These are phyloP conservation scores for Populus trichocarpa DNA, from an alignment of 441 rosid genomes.

Conservation along the genomic window DNA sequence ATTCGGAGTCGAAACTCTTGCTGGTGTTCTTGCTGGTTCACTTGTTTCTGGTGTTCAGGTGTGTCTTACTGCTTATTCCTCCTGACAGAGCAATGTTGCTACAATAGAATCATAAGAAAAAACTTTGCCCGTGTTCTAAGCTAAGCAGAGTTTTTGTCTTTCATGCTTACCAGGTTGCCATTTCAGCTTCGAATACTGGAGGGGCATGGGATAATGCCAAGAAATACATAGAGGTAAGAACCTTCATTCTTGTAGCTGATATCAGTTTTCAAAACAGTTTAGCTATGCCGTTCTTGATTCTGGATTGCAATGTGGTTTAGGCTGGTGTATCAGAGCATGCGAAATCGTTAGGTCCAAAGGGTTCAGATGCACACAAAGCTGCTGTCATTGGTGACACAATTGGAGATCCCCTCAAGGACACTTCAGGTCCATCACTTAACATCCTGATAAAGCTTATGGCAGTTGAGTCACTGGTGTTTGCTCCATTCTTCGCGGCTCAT, in stretches of 20 bases:
- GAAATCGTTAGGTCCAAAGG: conserved; percentile 66
- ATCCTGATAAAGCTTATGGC: conserved; percentile 85
- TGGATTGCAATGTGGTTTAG: conserved; percentile 19
- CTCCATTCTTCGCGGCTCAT: conserved; percentile 74
- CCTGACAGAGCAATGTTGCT: not conserved
- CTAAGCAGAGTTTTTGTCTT: not conserved
- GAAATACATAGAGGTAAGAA: conserved; percentile 41
- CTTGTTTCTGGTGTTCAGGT: conserved; percentile 77
- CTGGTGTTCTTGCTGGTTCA: conserved; percentile 63
- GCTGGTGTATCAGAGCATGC: conserved; percentile 83
- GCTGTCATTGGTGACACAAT: conserved; percentile 77
- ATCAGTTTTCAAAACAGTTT: not conserved
- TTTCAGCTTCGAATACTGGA: conserved; percentile 83
- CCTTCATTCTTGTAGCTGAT: too few relatives aligned
- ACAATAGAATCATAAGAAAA: not conserved
- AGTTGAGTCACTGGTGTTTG: conserved; percentile 73
- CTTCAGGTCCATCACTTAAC: conserved; percentile 79
- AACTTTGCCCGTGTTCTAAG: not conserved
- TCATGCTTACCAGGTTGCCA: conserved; percentile 45
- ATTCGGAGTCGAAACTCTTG: conserved; percentile 64
- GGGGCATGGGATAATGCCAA: conserved; percentile 61
- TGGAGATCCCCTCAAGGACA: conserved; percentile 77
- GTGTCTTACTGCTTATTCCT: not conserved
- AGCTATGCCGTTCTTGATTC: not conserved
- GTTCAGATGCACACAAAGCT: conserved; percentile 73